Conservation (phyloP, 257 asterid species). For the Marsdenia floribunda region DNA sequence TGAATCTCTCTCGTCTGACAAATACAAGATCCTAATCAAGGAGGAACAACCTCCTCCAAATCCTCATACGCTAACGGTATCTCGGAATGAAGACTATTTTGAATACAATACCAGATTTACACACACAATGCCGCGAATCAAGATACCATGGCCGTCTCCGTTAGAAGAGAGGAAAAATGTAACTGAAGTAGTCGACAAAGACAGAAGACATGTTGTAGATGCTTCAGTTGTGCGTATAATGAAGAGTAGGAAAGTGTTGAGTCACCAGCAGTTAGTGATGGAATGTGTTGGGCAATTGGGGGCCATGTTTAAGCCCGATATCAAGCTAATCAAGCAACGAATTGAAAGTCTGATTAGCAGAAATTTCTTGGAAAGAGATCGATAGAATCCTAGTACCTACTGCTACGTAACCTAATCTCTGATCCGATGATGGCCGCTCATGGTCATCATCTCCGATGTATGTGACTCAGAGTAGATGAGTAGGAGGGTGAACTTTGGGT, state of each 20-base stretch:
- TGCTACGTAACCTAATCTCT: conserved; percentile 35
- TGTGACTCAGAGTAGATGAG: too few relatives aligned
- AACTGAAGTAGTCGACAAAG: conserved; percentile 48
- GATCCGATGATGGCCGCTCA: not conserved
- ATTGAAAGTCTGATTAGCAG: conserved; percentile 47
- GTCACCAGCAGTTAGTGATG: conserved; percentile 40
- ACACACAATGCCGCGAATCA: conserved; percentile 51
- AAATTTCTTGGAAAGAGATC: conserved; percentile 53
- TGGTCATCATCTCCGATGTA: too few relatives aligned
- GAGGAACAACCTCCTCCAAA: conserved; percentile 5
- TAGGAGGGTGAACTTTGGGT: too few relatives aligned
- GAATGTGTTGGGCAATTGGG: conserved; percentile 54
- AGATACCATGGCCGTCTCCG: conserved; percentile 44
- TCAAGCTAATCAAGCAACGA: conserved; percentile 45
- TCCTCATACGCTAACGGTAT: conserved; percentile 33
- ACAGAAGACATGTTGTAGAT: conserved; percentile 44
- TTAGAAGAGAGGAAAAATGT: conserved; percentile 53
- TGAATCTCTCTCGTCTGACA: conserved; percentile 52
- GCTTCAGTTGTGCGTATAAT: conserved; percentile 56
- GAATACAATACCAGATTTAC: conserved; percentile 50
- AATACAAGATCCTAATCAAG: conserved; percentile 48
- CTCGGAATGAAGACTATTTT: conserved; percentile 30
- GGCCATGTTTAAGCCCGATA: conserved; percentile 51
- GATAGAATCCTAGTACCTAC: conserved; percentile 33
- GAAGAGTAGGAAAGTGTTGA: conserved; percentile 48